phyloP scores from a whole-genome alignment of 257 asterid genomes.

The Capsicum chinense region DNA sequence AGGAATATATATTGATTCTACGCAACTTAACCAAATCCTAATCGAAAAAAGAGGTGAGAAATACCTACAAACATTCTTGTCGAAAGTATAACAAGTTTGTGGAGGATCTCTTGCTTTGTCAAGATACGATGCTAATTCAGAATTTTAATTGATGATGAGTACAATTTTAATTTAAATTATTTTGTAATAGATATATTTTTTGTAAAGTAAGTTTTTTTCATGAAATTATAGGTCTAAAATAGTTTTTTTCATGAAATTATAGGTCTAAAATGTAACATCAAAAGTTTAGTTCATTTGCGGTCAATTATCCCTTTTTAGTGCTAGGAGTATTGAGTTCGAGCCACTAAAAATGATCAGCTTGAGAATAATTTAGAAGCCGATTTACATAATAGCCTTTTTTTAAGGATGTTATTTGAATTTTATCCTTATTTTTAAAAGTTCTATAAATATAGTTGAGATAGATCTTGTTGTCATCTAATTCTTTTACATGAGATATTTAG shows the following conservation, averaged over 20 bases:
- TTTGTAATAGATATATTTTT: not conserved
- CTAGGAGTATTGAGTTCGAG: not conserved
- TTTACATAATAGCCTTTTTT: not conserved
- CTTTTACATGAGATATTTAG: not conserved
- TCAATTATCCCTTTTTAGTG: not conserved
- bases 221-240: not conserved
- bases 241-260: not conserved
- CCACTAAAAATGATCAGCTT: not conserved
- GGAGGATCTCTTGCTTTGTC: not conserved
- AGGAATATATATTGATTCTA: constrained; percentile 1
- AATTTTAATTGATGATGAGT: not conserved
- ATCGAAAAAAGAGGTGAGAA: not conserved
- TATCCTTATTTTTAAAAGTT: not conserved
- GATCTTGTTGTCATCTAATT: not conserved
- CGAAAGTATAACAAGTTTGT: not conserved
- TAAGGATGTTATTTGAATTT: not conserved
- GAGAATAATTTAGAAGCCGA: not conserved
- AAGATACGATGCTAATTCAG: not conserved
- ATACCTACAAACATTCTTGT: not conserved
- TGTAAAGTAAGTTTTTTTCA: not conserved
- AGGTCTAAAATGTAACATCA: not conserved
- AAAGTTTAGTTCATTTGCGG: not conserved
- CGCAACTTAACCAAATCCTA: not conserved
- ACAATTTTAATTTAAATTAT: not conserved
- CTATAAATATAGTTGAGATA: not conserved